Base-by-base conservation (phyloP, 768 basidiomycete genomes). In the Pisolithus marmoratus region DNA sequence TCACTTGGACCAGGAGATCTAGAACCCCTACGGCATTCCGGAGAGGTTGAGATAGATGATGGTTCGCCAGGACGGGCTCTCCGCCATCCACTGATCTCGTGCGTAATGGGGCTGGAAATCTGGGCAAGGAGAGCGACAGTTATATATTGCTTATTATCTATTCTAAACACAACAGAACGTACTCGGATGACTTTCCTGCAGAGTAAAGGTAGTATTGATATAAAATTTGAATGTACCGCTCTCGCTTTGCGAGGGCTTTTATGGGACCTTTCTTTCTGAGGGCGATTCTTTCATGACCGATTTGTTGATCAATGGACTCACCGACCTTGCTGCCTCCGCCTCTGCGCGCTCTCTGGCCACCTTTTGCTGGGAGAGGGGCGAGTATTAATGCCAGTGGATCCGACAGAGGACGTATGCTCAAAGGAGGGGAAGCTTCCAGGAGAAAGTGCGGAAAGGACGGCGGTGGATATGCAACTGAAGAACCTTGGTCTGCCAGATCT, bases 101-200 rank as follows among this genome's bases (percentile, higher is more conserved):
- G 86, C 83, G 61, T 89, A 88, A 1, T 82, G 81, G 1, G 90
- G 67, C 59, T 90, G 86, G 60, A 90, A 90, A 62, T 89, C 83
- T 81, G 34, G 29, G 58, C 53, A 23, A 54, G 43, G 24, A 53
- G 15, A 4, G 12, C 19, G 24, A 7, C 20, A 9, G 36, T 22
- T 50, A 29, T 38, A 31, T 20, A 24, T 24, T 24, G 23, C 9
- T 43, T 43, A 7, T 15, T 12, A 43, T 23, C 9, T 2, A 26
- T 7, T 20, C 20, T 5, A 12, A 12, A 8, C 1, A 43, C 14
- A 7, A 45, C 41, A 51, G 49, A 26, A 54, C 74, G 45, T 58
- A 88, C 86, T 90, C 69, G 23, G 87, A 85, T 0, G 85, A 87
- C 65, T 90, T 90, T 34, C 84, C 72, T 71, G 12, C 12, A 34